These are phyloP conservation scores for Coemansia sp. DNA, from an alignment of 192 early-diverging fungal species.

Conservation along the genomic window DNA sequence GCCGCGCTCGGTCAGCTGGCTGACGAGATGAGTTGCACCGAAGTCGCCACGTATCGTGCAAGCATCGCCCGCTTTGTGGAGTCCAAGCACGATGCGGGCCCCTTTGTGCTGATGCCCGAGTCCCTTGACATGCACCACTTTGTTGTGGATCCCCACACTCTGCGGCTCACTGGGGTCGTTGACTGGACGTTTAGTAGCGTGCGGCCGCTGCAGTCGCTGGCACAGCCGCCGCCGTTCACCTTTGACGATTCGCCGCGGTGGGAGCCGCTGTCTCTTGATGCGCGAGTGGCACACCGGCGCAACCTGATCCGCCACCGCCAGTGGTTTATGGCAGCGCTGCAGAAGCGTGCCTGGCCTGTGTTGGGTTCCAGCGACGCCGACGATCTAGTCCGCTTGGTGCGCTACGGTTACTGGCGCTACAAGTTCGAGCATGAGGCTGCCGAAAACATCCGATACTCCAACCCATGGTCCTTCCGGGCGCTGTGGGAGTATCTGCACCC, in stretches of 20 bases:
- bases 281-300: conserved; percentile 31
- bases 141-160: conserved; percentile 12
- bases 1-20: conserved; percentile 15
- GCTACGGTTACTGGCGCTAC: conserved; percentile 45
- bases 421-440: conserved; percentile 42
- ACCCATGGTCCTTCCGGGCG: conserved; percentile 51
- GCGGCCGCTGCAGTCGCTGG: conserved; percentile 28
- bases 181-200: conserved; percentile 43
- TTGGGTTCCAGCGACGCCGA: background rate
- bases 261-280: conserved; percentile 29
- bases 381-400: conserved; percentile 30
- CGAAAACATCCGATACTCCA: conserved; percentile 31
- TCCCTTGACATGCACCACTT: conserved; percentile 41
- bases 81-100: conserved; percentile 2
- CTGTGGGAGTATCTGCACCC: conserved; percentile 39
- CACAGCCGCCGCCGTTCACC: conserved; percentile 40
- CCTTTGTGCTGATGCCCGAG: conserved; percentile 49
- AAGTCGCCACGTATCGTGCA: conserved; percentile 19
- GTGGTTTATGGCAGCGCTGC: conserved; percentile 38
- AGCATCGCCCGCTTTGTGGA: conserved; percentile 13
- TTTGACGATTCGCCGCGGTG: conserved; percentile 53
- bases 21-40: conserved; percentile 16
- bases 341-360: conserved; percentile 35
- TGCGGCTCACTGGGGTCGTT: conserved; percentile 23
- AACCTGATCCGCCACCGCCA: conserved; percentile 46